These are phyloP conservation scores for Leishmania arabica DNA, from an alignment of 208 protist species.

Conservation along the genomic window DNA sequence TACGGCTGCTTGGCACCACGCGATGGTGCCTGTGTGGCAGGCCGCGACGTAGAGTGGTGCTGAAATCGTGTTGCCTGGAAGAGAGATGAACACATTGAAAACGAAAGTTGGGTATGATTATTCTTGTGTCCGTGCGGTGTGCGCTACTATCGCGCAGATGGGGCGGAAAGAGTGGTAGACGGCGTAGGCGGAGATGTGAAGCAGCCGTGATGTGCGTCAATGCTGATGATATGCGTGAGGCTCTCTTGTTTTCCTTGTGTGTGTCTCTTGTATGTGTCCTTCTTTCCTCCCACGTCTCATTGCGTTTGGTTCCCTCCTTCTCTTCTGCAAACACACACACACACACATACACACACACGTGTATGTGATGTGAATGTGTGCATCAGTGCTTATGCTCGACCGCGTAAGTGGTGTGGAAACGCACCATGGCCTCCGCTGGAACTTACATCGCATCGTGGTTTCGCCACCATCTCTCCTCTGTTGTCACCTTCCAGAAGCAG, in stretches of 20 bases:
- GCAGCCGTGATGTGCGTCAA: neutral
- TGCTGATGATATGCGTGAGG: neutral
- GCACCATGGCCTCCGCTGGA: conserved; percentile 17
- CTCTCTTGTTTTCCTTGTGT: neutral
- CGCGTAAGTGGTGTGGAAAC: neutral
- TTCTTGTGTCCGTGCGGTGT: neutral
- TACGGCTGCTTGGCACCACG: neutral
- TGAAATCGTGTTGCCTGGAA: neutral
- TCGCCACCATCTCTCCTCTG: conserved; percentile 57
- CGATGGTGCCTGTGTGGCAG: neutral
- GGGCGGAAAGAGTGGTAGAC: neutral
- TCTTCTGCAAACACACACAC: neutral
- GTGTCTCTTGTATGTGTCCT: too few relatives aligned
- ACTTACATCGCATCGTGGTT: conserved; percentile 43
- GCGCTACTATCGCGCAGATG: neutral
- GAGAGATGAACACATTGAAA: neutral
- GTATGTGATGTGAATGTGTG: neutral
- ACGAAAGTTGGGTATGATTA: neutral
- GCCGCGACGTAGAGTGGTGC: neutral
- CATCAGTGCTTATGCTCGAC: neutral
- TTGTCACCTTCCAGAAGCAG: conserved; percentile 73
- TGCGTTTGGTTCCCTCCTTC: neutral
- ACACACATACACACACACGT: neutral
- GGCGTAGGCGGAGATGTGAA: neutral
- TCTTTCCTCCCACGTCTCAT: neutral